Evolutionary conservation across 73 alveolate species (phyloP).

Genomic region (Tetrahymena thermophila): DNA sequence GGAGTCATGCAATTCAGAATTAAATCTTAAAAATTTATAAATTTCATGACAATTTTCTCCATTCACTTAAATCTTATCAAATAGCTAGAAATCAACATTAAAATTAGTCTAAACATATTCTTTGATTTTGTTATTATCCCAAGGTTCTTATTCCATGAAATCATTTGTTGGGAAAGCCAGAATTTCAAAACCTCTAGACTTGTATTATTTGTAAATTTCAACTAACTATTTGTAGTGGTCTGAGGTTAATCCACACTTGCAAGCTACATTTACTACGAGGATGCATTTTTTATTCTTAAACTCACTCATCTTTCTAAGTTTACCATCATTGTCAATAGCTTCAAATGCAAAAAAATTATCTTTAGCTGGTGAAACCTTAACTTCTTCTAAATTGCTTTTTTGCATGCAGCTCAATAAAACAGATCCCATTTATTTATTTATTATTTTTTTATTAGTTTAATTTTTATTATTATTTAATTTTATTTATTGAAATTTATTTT

Average conservation of each 20-base stretch:
- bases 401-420: background rate
- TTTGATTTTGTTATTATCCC: constrained; percentile 18
- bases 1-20: constrained; percentile 39
- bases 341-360: background rate
- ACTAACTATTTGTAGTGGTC: constrained; percentile 10
- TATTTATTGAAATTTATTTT: no score
- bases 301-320: background rate
- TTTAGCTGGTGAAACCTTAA: background rate
- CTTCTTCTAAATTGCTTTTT: background rate
- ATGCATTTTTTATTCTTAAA: background rate
- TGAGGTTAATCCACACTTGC: constrained; percentile 16
- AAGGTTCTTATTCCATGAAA: constrained; percentile 17
- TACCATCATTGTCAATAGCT: background rate
- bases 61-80: constrained; percentile 55
- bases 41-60: constrained; percentile 62
- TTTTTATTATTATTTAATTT: no score
- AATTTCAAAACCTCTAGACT: constrained; percentile 16
- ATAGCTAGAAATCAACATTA: constrained; percentile 7
- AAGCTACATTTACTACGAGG: constrained; percentile 22
- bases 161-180: constrained; percentile 23
- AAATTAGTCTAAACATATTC: constrained; percentile 11
- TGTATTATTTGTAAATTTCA: constrained; percentile 12
- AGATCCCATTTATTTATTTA: background rate
- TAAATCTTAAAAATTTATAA: constrained; percentile 48
- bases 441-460: no score